phyloP scores from a whole-genome alignment of 1,284 basidiomycete species.

The Rhizoctonia solani region DNA sequence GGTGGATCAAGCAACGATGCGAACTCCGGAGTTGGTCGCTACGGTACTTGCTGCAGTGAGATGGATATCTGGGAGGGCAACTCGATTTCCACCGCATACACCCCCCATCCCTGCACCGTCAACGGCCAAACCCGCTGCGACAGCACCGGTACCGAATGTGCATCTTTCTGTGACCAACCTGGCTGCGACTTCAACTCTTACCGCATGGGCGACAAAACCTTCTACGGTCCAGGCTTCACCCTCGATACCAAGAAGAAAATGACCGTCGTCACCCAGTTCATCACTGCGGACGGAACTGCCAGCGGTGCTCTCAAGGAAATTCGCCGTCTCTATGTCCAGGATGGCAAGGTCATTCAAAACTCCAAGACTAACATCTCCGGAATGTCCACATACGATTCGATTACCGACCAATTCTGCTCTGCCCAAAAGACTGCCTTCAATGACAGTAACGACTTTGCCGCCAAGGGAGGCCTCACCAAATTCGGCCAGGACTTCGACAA shows the following conservation, averaged over 20 bases:
- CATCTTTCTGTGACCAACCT: slow-evolving; percentile 48
- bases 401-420: slow-evolving; percentile 51
- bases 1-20: background rate
- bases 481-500: slow-evolving; percentile 53
- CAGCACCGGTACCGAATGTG: slow-evolving; percentile 40
- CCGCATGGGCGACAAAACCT: slow-evolving; percentile 55
- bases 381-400: slow-evolving; percentile 45
- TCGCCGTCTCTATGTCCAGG: slow-evolving; percentile 59
- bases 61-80: slow-evolving; percentile 49
- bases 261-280: slow-evolving; percentile 62
- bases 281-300: slow-evolving; percentile 53
- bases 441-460: slow-evolving; percentile 54
- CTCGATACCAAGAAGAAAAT: slow-evolving; percentile 55
- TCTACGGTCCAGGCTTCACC: slow-evolving; percentile 54
- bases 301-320: slow-evolving; percentile 55
- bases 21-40: slow-evolving; percentile 38
- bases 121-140: slow-evolving; percentile 33
- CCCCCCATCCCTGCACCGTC: slow-evolving; percentile 44
- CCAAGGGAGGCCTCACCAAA: slow-evolving; percentile 51
- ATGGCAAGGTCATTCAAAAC: slow-evolving; percentile 57
- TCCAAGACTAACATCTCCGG: slow-evolving; percentile 48
- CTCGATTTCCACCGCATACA: slow-evolving; percentile 53
- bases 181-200: slow-evolving; percentile 63
- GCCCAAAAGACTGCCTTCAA: slow-evolving; percentile 51
- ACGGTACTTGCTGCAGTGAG: slow-evolving; percentile 38